Base-by-base conservation (phyloP, 352 stramenopile genomes). In the Pythium brachiatum region DNA sequence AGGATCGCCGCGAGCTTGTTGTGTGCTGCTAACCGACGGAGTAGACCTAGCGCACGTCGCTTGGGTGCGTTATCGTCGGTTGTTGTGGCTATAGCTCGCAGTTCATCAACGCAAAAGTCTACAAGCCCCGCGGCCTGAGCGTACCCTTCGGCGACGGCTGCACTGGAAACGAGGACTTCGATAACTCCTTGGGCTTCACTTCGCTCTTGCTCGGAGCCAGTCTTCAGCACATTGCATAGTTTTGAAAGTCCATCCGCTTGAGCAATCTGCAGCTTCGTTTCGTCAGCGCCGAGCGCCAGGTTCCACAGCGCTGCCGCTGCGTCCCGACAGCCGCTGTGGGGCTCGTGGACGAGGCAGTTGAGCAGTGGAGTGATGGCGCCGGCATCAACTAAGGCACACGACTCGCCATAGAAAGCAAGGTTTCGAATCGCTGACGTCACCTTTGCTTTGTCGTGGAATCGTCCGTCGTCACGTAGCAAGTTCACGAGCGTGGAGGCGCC, bases 241-340 rank as follows among this genome's bases (percentile, higher is more conserved):
- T 44, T 44, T 2, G 15, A 8, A 7, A 44, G 9, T n/a, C 44
- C 44, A 13, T 31, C 44, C 3, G 44, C 20, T 2, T 31, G 44
- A 31, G 44, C 44, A n/a, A 52, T 52, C n/a, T 6, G n/a, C 21
- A 52, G 44, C 44, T 52, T 52, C 6, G 44, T 52, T 26, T 26
- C 21, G 9, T 52, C 44, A 21, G 27, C 44, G 11, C 27, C 20
- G 29, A 52, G 44, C 44, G 44, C 44, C 20, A 52, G 44, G 29
- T 52, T 52, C 44, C 44, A 52, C 44, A 52, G 44, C 1, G 44
- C 44, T 8, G 44, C 44, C 2, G 44, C 44, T 3, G 44, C 44
- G 11, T 52, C 29, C 7, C 44, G 44, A 31, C 44, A 52, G 21
- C 44, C 44, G 15, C 44, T 44, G 36, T 44, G 36, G 36, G 36